A percentile compares a stretch with the other conserved stretches of the same genome.
These are phyloP conservation scores for Pyrenophora teres DNA, from an alignment of 2,329 filamentous ascomycete genomes.

Conservation along the genomic window DNA sequence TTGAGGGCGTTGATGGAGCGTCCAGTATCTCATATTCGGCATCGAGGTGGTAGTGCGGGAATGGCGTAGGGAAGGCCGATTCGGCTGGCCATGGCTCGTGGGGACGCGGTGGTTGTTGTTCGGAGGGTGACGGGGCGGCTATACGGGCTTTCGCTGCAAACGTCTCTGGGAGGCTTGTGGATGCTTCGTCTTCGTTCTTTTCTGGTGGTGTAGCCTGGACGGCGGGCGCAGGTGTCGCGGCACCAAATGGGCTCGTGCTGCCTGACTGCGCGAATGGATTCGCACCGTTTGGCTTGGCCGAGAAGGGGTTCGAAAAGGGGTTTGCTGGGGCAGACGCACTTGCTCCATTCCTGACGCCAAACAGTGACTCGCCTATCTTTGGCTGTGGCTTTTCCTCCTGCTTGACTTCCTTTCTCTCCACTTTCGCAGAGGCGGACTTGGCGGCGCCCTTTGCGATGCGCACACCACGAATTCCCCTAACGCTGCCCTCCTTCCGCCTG, in stretches of 20 bases:
- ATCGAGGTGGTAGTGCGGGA: constrained; percentile 78
- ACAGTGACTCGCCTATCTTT: constrained; percentile 69
- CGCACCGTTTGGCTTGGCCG: constrained; percentile 48
- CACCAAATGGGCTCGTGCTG: constrained; percentile 34
- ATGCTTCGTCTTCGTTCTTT: constrained; percentile 29
- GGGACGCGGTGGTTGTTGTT: constrained; percentile 47
- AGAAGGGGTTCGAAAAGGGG: constrained; percentile 63
- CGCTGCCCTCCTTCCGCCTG: constrained; percentile 78
- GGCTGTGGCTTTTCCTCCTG: constrained; percentile 46
- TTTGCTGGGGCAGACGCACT: constrained; percentile 27
- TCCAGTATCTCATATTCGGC: constrained; percentile 91
- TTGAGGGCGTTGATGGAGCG: constrained; percentile 55
- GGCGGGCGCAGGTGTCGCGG: constrained; percentile 52
- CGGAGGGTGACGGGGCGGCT: constrained; percentile 47
- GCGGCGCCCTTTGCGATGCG: constrained; percentile 54
- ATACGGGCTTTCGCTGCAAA: constrained; percentile 73
- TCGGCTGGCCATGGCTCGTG: constrained; percentile 76
- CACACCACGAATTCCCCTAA: constrained; percentile 74
- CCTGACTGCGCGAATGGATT: constrained; percentile 61
- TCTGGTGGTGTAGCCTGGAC: constrained; percentile 17
- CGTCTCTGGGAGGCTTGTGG: constrained; percentile 68
- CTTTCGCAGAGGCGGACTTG: constrained; percentile 21
- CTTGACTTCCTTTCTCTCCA: constrained; percentile 25
- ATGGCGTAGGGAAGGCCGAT: constrained; percentile 69
- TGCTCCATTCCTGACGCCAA: constrained; percentile 62